Percentiles rank a stretch among this genome's conserved stretches.
These are phyloP conservation scores for Senna siamea DNA, from an alignment of 306 rosid genomes.

Conservation along the genomic window DNA sequence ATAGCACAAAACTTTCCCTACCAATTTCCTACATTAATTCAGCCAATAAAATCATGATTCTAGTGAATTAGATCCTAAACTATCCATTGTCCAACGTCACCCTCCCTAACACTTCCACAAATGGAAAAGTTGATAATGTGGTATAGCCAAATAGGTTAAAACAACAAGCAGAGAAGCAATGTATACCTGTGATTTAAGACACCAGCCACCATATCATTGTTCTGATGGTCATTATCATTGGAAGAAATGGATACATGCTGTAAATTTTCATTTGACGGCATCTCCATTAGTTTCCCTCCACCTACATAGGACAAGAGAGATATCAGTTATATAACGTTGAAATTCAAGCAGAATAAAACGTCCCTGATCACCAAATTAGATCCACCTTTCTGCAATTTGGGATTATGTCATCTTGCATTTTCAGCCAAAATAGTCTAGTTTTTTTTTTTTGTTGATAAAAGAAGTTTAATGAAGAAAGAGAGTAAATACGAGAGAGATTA, in stretches of 20 bases:
- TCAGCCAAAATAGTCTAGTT: neutral
- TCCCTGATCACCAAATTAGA: no score
- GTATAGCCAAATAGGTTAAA: neutral
- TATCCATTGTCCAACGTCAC: neutral
- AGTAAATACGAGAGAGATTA: no score
- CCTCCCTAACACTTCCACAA: neutral
- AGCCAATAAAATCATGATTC: neutral
- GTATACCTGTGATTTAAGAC: conserved; percentile 43
- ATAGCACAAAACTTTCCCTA: neutral
- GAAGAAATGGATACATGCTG: conserved; percentile 44
- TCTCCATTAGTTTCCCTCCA: conserved; percentile 52
- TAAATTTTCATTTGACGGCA: conserved; percentile 49
- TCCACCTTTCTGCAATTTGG: neutral
- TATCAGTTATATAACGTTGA: neutral
- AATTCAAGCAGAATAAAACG: neutral
- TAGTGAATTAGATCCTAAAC: neutral
- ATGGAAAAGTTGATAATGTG: neutral
- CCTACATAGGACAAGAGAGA: conserved; percentile 29
- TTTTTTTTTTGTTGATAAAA: no score
- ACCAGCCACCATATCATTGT: conserved; percentile 40
- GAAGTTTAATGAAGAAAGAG: no score
- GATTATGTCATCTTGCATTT: neutral
- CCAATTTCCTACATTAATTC: neutral
- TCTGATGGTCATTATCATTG: conserved; percentile 45
- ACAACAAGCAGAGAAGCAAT: neutral